Evolutionary conservation across 148 eudicot genomes (phyloP).

Genomic region (Linanthus parryae): DNA sequence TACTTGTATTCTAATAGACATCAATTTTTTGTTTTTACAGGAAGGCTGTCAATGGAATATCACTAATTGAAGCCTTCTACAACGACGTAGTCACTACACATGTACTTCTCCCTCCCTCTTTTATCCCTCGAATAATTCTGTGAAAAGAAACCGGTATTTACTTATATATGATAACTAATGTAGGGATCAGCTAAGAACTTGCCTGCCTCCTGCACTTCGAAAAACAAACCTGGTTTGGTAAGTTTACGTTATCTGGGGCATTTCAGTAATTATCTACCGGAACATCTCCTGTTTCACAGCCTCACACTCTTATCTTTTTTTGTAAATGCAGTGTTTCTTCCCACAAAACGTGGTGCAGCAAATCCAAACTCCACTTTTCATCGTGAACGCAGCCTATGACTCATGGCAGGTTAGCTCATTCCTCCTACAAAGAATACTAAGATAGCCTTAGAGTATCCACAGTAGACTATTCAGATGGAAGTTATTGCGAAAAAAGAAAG

Average conservation of each 20-base stretch:
- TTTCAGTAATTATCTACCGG: background rate
- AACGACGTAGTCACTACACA: constrained; percentile 66
- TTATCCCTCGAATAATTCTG: background rate
- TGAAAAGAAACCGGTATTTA: no score
- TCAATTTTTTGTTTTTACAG: constrained; percentile 22
- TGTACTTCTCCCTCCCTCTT: constrained; percentile 31
- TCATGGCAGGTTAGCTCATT: constrained; percentile 11
- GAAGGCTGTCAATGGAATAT: constrained; percentile 61
- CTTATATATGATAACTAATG: constrained; percentile 7
- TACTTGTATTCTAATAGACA: background rate
- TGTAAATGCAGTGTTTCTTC: constrained; percentile 11
- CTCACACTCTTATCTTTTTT: background rate
- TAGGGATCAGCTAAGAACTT: constrained; percentile 78
- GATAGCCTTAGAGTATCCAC: no score
- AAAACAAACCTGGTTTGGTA: constrained; percentile 52
- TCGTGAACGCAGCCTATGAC: constrained; percentile 11
- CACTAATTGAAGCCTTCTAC: constrained; percentile 47
- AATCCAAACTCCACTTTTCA: constrained; percentile 8
- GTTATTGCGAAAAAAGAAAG: no score
- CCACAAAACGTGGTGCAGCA: constrained; percentile 9
- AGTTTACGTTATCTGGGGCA: constrained; percentile 16
- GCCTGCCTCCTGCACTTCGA: constrained; percentile 54
- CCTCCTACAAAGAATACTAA: no score
- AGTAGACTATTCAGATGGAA: no score
- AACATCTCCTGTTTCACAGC: background rate